Evolutionary conservation across 225 moss, liverwort and hornwort genomes (phyloP).

Genomic region (Asterella californica): DNA sequence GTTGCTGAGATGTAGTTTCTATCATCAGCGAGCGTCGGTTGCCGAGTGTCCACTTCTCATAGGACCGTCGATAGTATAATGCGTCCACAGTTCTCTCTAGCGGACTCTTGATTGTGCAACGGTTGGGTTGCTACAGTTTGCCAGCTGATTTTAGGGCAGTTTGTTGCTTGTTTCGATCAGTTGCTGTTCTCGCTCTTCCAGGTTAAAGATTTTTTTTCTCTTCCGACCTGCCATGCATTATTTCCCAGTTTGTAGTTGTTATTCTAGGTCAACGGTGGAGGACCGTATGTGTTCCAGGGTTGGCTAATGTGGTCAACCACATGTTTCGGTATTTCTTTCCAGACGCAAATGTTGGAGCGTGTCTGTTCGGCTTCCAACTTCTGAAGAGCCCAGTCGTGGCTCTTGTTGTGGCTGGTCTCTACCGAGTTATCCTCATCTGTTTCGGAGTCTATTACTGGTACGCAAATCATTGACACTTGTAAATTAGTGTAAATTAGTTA

Average conservation of each 20-base stretch:
- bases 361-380: slow-evolving; percentile 93
- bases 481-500: background rate
- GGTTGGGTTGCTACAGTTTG: background rate
- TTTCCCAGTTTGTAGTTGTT: background rate
- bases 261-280: background rate
- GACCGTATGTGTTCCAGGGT: background rate
- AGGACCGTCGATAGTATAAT: background rate
- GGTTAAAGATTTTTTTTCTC: background rate
- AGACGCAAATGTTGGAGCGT: slow-evolving; percentile 96
- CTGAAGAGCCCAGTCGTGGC: slow-evolving; percentile 89
- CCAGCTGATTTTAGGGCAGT: background rate
- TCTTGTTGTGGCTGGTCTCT: slow-evolving; percentile 85
- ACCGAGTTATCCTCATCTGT: slow-evolving; percentile 85
- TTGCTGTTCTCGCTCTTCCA: background rate
- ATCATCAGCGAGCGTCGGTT: too few species aligned
- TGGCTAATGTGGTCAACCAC: background rate
- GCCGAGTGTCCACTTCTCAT: background rate
- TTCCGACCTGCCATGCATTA: background rate
- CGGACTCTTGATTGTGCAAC: too few species aligned
- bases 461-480: slow-evolving; percentile 13
- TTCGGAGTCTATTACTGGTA: slow-evolving; percentile 99
- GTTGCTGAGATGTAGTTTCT: background rate
- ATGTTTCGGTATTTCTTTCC: slow-evolving; percentile 18
- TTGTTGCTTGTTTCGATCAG: background rate
- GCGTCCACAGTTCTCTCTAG: too few species aligned